phyloP scores from a whole-genome alignment of 331 rosid genomes.

The Malus hybrid region DNA sequence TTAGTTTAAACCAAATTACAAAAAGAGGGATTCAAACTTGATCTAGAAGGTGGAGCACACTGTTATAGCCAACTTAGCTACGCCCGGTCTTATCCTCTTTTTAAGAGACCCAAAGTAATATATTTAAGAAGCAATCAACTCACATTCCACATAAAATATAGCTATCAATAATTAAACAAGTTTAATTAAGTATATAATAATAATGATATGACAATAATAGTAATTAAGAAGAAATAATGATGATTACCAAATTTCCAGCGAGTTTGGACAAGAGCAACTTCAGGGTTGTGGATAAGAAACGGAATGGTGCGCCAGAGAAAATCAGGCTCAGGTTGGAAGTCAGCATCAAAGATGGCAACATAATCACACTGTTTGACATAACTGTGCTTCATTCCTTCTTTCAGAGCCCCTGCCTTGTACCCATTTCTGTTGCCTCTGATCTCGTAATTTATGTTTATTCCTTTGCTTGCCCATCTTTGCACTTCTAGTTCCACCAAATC shows the following conservation, averaged over 20 bases:
- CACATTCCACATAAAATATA: not conserved
- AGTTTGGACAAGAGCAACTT: constrained; percentile 77
- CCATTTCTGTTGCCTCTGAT: constrained; percentile 76
- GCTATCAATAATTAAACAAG: not conserved
- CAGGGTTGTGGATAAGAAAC: constrained; percentile 51
- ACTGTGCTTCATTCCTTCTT: constrained; percentile 80
- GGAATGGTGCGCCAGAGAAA: constrained; percentile 71
- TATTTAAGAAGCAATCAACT: not conserved
- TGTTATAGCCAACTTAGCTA: not conserved
- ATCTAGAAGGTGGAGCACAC: not conserved
- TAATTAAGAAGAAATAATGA: not conserved
- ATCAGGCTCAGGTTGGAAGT: constrained; percentile 91
- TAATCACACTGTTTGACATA: constrained; percentile 71
- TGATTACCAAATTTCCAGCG: constrained; percentile 79
- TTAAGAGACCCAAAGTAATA: not conserved
- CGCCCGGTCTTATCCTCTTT: not conserved
- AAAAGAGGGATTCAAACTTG: not conserved
- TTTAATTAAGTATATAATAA: not conserved
- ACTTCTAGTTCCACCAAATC: constrained; percentile 66
- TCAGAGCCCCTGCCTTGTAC: constrained; percentile 90
- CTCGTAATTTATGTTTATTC: constrained; percentile 80
- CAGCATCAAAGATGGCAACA: constrained; percentile 87
- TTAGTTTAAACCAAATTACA: no score
- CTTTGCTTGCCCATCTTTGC: constrained; percentile 80
- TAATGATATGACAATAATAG: no score